Conservation (phyloP, 257 asterid species). For the Nicotiana paniculata region DNA sequence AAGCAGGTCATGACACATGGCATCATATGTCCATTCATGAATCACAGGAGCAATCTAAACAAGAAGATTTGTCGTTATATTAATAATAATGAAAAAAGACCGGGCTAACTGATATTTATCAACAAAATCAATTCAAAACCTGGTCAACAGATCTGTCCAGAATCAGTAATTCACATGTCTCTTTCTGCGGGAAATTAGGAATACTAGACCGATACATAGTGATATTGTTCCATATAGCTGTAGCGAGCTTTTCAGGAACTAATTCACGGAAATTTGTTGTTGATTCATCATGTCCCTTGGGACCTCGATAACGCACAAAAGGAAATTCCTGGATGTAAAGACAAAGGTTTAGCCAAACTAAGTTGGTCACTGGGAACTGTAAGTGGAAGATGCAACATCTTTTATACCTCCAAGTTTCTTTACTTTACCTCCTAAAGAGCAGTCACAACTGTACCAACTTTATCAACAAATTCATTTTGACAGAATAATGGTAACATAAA, state of each 20-base stretch:
- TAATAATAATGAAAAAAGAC: neutral
- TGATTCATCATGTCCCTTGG: conserved; percentile 46
- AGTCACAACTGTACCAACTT: neutral
- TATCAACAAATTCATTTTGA: neutral
- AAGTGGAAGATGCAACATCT: neutral
- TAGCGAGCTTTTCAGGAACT: conserved; percentile 73
- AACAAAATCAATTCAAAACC: conserved; percentile 32
- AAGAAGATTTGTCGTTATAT: conserved; percentile 2
- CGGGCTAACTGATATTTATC: neutral
- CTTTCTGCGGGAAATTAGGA: conserved; percentile 73
- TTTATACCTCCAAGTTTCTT: neutral
- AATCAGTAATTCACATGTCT: conserved; percentile 89
- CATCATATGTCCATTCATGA: conserved; percentile 99
- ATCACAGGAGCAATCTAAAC: conserved; percentile 88
- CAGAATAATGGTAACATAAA: neutral
- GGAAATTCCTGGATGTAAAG: conserved; percentile 34
- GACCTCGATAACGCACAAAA: conserved; percentile 64
- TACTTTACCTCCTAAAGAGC: neutral
- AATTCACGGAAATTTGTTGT: conserved; percentile 42
- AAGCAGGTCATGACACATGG: conserved; percentile 95
- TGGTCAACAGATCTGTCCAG: conserved; percentile 90
- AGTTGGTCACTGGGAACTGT: neutral
- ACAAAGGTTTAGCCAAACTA: neutral
- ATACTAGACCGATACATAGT: conserved; percentile 57
- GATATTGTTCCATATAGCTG: conserved; percentile 65